Conservation (phyloP, 768 basidiomycete genomes). For the Hemileccinum impolitum region DNA sequence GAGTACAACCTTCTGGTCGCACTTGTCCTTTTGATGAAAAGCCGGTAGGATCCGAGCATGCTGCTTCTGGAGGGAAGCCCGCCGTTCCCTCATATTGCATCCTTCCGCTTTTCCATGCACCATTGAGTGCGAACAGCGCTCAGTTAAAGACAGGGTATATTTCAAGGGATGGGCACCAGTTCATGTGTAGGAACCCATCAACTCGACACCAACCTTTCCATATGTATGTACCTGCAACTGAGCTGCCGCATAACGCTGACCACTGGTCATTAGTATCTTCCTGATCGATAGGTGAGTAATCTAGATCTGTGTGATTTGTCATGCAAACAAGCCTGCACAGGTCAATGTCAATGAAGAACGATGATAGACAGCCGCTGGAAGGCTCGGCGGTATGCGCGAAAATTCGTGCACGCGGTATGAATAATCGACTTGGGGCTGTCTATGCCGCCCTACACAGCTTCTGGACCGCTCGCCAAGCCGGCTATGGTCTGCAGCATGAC, state of each 20-base stretch:
- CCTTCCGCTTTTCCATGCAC: conserved; percentile 52
- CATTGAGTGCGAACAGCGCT: conserved; percentile 19
- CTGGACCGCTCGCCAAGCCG: conserved; percentile 48
- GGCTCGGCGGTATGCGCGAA: conserved; percentile 32
- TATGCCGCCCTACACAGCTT: conserved; percentile 50
- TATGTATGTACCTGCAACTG: conserved; percentile 41
- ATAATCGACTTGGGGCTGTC: conserved; percentile 58
- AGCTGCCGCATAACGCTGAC: background rate
- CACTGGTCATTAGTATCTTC: conserved; percentile 10
- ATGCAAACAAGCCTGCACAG: conserved; percentile 24
- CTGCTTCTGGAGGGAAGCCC: conserved; percentile 32
- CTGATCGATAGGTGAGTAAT: conserved; percentile 18
- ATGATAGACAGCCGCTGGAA: conserved; percentile 40
- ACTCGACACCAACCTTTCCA: conserved; percentile 51
- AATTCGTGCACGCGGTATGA: conserved; percentile 28
- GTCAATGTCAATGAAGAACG: conserved; percentile 46
- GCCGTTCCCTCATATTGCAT: conserved; percentile 52
- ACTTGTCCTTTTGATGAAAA: background rate
- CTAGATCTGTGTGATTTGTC: background rate
- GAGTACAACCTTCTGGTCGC: background rate
- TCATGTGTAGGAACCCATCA: conserved; percentile 49
- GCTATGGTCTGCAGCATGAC: conserved; percentile 38
- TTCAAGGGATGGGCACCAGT: conserved; percentile 56
- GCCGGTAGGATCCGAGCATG: conserved; percentile 48
- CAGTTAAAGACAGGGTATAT: conserved; percentile 40